Evolutionary conservation across 1,284 basidiomycete species (phyloP).

Genomic region (Ustilago vetiveriae): DNA sequence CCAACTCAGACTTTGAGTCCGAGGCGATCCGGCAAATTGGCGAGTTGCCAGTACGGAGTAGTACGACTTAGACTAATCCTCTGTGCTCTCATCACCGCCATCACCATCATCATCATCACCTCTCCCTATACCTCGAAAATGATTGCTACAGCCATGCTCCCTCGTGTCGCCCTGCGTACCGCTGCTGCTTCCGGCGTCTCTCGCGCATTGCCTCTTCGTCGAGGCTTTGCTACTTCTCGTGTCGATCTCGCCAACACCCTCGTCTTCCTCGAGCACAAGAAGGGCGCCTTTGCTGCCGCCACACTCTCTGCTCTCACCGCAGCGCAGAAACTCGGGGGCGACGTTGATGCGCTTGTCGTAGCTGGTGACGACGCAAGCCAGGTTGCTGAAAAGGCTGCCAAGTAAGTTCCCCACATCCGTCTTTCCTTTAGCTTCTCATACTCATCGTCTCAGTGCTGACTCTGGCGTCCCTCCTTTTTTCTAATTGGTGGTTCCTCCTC

Average conservation of each 20-base stretch:
- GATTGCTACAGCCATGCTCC: slow-evolving; percentile 43
- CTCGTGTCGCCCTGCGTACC: slow-evolving; percentile 28
- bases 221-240: slow-evolving; percentile 57
- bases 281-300: slow-evolving; percentile 81
- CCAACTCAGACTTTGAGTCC: neutral
- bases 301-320: slow-evolving; percentile 91
- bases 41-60: too few relatives aligned
- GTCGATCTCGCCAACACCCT: slow-evolving; percentile 71
- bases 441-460: neutral
- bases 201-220: slow-evolving; percentile 29
- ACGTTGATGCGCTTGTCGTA: slow-evolving; percentile 86
- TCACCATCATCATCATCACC: slow-evolving; percentile 4
- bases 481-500: too few relatives aligned
- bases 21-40: slow-evolving; percentile 15
- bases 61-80: too few relatives aligned
- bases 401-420: slow-evolving; percentile 74
- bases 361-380: slow-evolving; percentile 78
- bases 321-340: slow-evolving; percentile 80
- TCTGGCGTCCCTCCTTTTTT: too few relatives aligned
- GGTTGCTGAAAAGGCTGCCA: slow-evolving; percentile 81
- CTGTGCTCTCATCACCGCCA: slow-evolving; percentile 3
- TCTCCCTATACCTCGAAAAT: slow-evolving; percentile 20
- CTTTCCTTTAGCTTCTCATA: neutral
- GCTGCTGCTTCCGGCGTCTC: slow-evolving; percentile 4
- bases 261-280: slow-evolving; percentile 86